These are phyloP conservation scores for Globisporangium sylvaticum DNA, from an alignment of 352 stramenopile species.

Conservation along the genomic window DNA sequence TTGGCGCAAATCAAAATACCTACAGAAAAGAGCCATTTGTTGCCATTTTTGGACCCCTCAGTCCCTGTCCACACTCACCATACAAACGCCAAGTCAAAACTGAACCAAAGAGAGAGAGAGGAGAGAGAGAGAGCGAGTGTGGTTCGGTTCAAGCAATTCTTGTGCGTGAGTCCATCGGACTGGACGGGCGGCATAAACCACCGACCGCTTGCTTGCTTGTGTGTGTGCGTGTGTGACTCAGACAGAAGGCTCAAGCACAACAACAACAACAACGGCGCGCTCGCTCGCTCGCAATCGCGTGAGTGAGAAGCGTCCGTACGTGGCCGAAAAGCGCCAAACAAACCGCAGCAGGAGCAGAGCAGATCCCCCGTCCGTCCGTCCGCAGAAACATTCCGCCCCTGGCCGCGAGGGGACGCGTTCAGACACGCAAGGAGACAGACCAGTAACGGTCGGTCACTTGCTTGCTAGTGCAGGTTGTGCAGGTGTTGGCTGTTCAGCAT, in stretches of 20 bases:
- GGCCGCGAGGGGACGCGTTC: neutral
- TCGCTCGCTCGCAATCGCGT: neutral
- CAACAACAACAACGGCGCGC: conserved; percentile 7
- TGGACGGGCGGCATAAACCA: neutral
- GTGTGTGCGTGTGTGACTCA: conserved; percentile 1
- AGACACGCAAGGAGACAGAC: neutral
- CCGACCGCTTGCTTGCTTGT: neutral
- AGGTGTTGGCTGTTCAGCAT: neutral
- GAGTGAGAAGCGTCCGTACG: conserved; percentile 5
- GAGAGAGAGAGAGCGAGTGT: neutral
- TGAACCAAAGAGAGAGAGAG: neutral
- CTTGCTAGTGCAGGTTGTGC: neutral
- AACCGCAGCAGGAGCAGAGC: neutral
- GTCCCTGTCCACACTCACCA: neutral
- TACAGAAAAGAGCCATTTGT: neutral
- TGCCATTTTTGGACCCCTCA: neutral
- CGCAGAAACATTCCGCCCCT: conserved; percentile 4
- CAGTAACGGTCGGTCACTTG: neutral
- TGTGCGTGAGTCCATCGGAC: neutral
- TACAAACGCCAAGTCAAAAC: neutral
- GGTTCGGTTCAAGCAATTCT: neutral
- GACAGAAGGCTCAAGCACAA: neutral
- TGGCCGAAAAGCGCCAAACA: neutral
- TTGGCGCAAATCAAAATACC: neutral
- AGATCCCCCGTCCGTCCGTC: conserved; percentile 1